Conservation (phyloP, 371 early-diverging fungal species). For the Apophysomyces ossiformis region DNA sequence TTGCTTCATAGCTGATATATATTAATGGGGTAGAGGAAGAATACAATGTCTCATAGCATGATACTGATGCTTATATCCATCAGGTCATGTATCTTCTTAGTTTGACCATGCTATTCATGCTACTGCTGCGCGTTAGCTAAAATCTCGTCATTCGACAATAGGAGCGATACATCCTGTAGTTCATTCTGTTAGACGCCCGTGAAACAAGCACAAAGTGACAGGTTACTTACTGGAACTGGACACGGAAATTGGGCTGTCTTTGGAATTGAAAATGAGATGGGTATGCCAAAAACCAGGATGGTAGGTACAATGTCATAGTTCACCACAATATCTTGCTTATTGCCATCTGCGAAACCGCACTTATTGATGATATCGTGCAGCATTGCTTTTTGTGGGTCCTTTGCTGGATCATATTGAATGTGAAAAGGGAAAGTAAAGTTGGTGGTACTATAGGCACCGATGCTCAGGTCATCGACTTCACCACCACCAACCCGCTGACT, state of each 20-base stretch:
- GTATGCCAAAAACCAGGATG: slow-evolving; percentile 27
- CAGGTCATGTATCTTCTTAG: neutral
- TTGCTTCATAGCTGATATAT: no score
- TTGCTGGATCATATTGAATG: slow-evolving; percentile 31
- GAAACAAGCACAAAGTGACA: neutral
- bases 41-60: no score
- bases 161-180: neutral
- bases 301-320: slow-evolving; percentile 33
- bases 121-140: neutral
- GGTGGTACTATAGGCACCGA: slow-evolving; percentile 33
- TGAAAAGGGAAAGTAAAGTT: slow-evolving; percentile 43
- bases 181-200: neutral
- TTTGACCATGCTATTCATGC: neutral
- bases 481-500: slow-evolving; percentile 47
- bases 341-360: slow-evolving; percentile 38
- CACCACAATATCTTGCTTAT: neutral
- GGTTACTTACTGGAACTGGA: slow-evolving; percentile 17
- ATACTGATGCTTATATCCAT: no score
- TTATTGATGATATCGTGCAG: slow-evolving; percentile 39
- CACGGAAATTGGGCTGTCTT: slow-evolving; percentile 21
- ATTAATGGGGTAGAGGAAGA: no score
- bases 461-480: slow-evolving; percentile 25
- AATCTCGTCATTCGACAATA: neutral
- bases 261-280: slow-evolving; percentile 24
- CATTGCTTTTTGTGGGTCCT: slow-evolving; percentile 38